A percentile compares a stretch with the other conserved stretches of the same genome.
Evolutionary conservation across 331 rosid genomes (phyloP).

Genomic region (Prunus yedoensis): DNA sequence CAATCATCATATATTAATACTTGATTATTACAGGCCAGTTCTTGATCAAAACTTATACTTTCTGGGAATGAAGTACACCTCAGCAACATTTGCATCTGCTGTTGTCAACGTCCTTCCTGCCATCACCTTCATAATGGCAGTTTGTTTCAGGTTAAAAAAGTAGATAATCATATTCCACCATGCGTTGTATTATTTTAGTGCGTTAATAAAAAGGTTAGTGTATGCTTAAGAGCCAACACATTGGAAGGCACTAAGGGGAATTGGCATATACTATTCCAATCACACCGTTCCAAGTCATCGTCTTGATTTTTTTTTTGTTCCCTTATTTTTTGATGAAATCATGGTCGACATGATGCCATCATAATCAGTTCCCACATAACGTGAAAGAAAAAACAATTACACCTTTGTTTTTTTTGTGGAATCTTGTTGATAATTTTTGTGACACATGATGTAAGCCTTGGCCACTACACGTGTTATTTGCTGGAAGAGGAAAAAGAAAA

Average conservation of each 20-base stretch:
- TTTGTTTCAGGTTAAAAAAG: constrained; percentile 60
- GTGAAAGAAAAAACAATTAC: not conserved
- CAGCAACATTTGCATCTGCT: constrained; percentile 92
- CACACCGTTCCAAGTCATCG: not conserved
- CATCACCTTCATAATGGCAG: constrained; percentile 86
- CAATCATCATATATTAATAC: not conserved
- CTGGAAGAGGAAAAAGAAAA: not conserved
- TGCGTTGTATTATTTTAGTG: not conserved
- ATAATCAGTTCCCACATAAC: not conserved
- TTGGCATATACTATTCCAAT: not conserved
- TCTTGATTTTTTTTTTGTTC: not conserved
- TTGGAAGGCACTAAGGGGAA: constrained; percentile 2
- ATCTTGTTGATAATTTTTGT: not conserved
- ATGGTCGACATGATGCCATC: not conserved
- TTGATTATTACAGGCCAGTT: constrained; percentile 69
- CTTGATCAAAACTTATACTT: constrained; percentile 85
- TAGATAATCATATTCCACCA: not conserved
- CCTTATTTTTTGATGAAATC: not conserved
- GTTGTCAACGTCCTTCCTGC: constrained; percentile 80
- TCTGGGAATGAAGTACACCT: constrained; percentile 84
- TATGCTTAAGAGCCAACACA: constrained; percentile 18
- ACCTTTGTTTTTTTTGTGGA: not conserved
- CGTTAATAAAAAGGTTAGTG: constrained; percentile 2
- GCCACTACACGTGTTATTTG: not conserved
- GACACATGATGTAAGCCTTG: not conserved